A percentile compares a stretch with the other conserved stretches of the same genome.
phyloP scores from a whole-genome alignment of 176 grass and related monocot species.

The Carex cristatella region DNA sequence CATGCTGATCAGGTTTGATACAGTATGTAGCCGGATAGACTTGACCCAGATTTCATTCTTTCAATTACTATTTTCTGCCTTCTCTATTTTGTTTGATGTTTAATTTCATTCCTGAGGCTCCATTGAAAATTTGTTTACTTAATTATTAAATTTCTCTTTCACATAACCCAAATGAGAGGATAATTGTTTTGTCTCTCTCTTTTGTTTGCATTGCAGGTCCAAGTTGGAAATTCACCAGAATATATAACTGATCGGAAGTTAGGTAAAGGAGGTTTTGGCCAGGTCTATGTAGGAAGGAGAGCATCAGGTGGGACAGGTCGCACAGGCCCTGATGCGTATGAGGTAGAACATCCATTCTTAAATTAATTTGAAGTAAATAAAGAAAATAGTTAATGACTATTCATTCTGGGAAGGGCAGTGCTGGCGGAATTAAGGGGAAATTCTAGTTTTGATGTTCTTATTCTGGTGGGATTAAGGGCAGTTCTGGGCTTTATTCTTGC shows the following conservation, averaged over 20 bases:
- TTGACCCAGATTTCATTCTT: not conserved
- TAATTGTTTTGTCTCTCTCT: not conserved
- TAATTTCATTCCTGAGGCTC: not conserved
- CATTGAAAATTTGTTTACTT: not conserved
- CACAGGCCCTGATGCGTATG: conserved; percentile 73
- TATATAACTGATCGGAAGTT: conserved; percentile 85
- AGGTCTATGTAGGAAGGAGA: conserved; percentile 95
- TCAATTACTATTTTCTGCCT: not conserved
- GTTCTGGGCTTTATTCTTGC: not conserved
- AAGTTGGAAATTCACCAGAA: conserved; percentile 85
- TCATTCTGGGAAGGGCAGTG: not conserved
- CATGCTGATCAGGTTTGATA: not conserved
- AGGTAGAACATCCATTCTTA: conserved; percentile 42
- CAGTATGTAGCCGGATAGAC: not conserved
- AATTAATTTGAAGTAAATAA: not conserved
- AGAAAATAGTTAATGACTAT: not conserved
- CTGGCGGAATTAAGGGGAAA: not conserved
- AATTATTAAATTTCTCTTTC: not conserved
- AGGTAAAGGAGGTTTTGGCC: conserved; percentile 98
- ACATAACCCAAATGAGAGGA: not conserved
- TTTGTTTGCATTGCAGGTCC: conserved; percentile 54
- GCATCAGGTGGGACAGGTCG: conserved; percentile 62
- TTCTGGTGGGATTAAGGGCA: not conserved
- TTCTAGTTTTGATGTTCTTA: not conserved
- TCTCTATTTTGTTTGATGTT: not conserved